Base-by-base conservation (phyloP, 2,329 filamentous ascomycete species). In the Talaromyces amestolkiae region DNA sequence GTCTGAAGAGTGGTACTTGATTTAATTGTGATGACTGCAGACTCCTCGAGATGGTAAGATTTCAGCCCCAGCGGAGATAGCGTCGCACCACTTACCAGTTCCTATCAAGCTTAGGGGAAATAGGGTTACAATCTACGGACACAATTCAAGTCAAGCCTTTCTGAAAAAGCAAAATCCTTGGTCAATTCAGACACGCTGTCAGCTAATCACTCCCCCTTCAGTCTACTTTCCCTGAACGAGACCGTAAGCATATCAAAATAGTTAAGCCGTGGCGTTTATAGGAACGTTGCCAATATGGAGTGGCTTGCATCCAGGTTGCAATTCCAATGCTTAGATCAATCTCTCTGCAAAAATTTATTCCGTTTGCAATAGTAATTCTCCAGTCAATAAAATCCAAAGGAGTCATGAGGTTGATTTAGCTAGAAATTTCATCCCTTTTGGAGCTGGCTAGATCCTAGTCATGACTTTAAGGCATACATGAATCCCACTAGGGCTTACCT, bases 221-320 rank as follows among this genome's bases (percentile, higher is more conserved):
- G 27, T 19, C 33, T 54, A 27, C 33, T 41, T 37, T 22, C n/a
- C 15, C 22, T 19, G 17, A 3, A 43, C 5, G 15, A 54, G 47
- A 22, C 13, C 8, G 51, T 27, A 53, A 41, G 10, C 47, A 54
- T 43, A 19, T 17, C 13, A 54, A 22, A n/a, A 15, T 24, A 54
- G 37, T 19, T 27, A 9, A 56, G 47, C 35, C 19, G n/a, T 54
- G 47, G 60, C 60, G 43, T 53, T 41, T 2, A 4, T 53, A 19
- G 33, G 45, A 39, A 62, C 45, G 35, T 43, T 54, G 33, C 56
- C 33, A 58, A 58, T 58, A 24, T 39, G 7, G 3, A 43, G 56
- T 54, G 47, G 60, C 60, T 43, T 33, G 49, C 39, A 62, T n/a
- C 31, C 33, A 17, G 33, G 43, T 27, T 53, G 49, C 49, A 53